These are phyloP conservation scores for Candida sp. DNA, from an alignment of 1,139 yeast species.

Conservation along the genomic window DNA sequence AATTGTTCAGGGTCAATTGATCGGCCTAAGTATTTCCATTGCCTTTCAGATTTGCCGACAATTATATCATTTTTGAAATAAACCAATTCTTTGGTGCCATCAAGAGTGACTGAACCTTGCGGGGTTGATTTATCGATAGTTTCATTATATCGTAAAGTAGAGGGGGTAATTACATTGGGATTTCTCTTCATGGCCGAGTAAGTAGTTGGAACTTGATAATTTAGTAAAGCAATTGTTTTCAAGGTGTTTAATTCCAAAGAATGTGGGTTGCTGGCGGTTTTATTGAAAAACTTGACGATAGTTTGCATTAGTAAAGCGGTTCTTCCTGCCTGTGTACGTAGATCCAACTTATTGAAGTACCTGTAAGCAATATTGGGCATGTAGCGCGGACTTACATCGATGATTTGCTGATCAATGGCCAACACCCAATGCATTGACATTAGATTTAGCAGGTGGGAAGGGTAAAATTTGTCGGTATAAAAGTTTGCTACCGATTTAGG, in stretches of 20 bases:
- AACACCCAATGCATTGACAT: conserved; percentile 36
- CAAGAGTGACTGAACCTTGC: conserved; percentile 14
- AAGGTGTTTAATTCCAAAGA: conserved; percentile 20
- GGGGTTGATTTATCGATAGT: conserved; percentile 15
- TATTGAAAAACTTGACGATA: conserved; percentile 19
- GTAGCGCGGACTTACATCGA: conserved; percentile 35
- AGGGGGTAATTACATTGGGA: conserved; percentile 25
- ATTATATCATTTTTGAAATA: conserved; percentile 22
- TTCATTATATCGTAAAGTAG: conserved; percentile 31
- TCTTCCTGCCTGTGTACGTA: conserved; percentile 28
- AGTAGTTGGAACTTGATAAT: conserved; percentile 24
- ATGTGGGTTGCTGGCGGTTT: conserved; percentile 1
- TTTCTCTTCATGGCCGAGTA: conserved; percentile 27
- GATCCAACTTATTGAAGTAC: conserved; percentile 27
- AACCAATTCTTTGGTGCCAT: conserved; percentile 14
- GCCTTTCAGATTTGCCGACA: conserved; percentile 33
- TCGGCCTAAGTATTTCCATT: conserved; percentile 39
- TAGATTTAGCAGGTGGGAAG: conserved; percentile 23
- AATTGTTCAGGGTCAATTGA: conserved; percentile 21
- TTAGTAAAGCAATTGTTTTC: conserved; percentile 19
- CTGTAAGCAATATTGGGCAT: conserved; percentile 32
- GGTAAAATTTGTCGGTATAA: conserved; percentile 19
- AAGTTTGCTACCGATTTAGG: conserved; percentile 4
- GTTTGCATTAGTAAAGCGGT: conserved; percentile 24
- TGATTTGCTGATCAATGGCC: conserved; percentile 16